Evolutionary conservation across 179 eudicot genomes (phyloP).

Genomic region (Gypsophila paniculata): DNA sequence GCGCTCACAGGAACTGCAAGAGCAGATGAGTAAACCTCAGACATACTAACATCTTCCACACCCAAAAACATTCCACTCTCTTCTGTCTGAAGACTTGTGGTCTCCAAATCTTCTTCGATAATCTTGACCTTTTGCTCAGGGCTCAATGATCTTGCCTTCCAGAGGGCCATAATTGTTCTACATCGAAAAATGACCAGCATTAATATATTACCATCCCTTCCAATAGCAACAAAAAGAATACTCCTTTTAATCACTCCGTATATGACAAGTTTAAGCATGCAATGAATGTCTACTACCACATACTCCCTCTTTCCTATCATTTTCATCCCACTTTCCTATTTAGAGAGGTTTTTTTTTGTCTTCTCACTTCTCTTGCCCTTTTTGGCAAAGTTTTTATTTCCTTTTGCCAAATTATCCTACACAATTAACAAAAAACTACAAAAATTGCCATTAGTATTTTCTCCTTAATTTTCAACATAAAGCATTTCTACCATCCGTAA

Average conservation of each 20-base stretch:
- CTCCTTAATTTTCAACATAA: too few species aligned
- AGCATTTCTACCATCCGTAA: too few species aligned
- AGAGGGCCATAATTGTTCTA: constrained; percentile 91
- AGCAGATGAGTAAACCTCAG: constrained; percentile 60
- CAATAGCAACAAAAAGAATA: neutral
- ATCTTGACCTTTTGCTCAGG: constrained; percentile 88
- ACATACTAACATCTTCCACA: constrained; percentile 64
- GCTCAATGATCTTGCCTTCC: constrained; percentile 81
- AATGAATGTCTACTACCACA: neutral
- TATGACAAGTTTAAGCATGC: neutral
- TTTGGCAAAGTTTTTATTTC: too few species aligned
- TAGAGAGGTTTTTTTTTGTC: too few species aligned
- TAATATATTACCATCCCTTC: neutral
- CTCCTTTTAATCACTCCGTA: neutral
- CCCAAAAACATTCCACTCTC: constrained; percentile 72
- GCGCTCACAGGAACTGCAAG: constrained; percentile 70
- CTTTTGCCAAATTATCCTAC: too few species aligned
- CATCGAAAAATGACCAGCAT: constrained; percentile 17
- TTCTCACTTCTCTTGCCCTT: too few species aligned
- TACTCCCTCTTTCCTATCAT: too few species aligned
- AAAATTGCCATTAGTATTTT: too few species aligned
- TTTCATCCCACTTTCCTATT: too few species aligned
- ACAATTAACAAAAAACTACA: too few species aligned
- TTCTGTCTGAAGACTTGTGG: constrained; percentile 53
- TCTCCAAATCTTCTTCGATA: constrained; percentile 66